phyloP scores from a whole-genome alignment of 2,329 filamentous ascomycete species.

The Endocalyx cinctus region DNA sequence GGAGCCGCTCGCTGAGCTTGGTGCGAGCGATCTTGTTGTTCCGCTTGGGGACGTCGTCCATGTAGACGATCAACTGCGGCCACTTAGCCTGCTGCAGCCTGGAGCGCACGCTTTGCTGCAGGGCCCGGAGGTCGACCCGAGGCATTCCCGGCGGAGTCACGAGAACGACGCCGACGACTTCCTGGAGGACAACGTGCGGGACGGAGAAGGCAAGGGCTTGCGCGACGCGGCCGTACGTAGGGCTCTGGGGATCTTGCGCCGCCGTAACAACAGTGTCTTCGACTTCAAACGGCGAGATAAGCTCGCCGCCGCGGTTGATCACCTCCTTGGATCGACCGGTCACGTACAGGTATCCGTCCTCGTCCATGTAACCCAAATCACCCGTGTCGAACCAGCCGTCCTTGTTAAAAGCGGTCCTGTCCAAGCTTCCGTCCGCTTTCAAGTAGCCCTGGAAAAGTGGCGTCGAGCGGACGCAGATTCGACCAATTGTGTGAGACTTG shows the following conservation, averaged over 20 bases:
- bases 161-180: slow-evolving; percentile 50
- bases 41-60: slow-evolving; percentile 49
- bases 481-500: slow-evolving; percentile 33
- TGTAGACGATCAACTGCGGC: slow-evolving; percentile 48
- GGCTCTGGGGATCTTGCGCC: slow-evolving; percentile 30
- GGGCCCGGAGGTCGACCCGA: slow-evolving; percentile 32
- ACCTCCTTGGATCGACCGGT: slow-evolving; percentile 53
- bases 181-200: slow-evolving; percentile 48
- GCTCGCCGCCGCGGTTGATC: slow-evolving; percentile 53
- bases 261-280: slow-evolving; percentile 50
- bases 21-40: slow-evolving; percentile 57
- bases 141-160: slow-evolving; percentile 40
- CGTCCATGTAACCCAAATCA: slow-evolving; percentile 48
- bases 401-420: slow-evolving; percentile 40
- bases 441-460: slow-evolving; percentile 49
- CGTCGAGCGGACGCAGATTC: slow-evolving; percentile 47
- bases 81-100: slow-evolving; percentile 47
- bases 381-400: slow-evolving; percentile 52
- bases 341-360: slow-evolving; percentile 47
- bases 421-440: slow-evolving; percentile 34
- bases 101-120: background rate
- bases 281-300: slow-evolving; percentile 57
- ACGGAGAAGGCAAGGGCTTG: slow-evolving; percentile 51
- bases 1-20: slow-evolving; percentile 43
- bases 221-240: slow-evolving; percentile 40